Evolutionary conservation across 305 asterid species (phyloP), one percentile per base, ranked within the genome.

Genomic region (Ajuga reptans): DNA sequence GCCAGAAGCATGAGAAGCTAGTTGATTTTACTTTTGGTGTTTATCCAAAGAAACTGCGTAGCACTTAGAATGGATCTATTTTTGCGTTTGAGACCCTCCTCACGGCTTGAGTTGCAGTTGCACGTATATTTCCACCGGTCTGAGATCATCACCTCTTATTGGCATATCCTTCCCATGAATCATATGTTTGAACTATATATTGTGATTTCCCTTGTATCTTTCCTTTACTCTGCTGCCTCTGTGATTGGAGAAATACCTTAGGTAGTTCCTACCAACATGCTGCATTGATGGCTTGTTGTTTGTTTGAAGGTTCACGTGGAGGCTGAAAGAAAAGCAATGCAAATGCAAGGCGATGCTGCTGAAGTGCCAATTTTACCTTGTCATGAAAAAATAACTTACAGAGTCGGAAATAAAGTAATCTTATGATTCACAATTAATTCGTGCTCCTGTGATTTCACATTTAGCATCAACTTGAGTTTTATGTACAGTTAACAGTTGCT

Each of bases 271-370:
- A 27, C 16, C 41, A 54, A 5, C 52, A 59, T 74, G 41, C 27
- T 47, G 16, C 27, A 7, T 64, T 50, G 43, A 63, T 68, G 72
- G 55, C 50, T 77, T 72, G 9, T 57, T 67, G 47, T 76, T 56
- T 75, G 12, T 77, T 65, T 69, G 81, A n/a, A 93, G 99, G 99
- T 91, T 79, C 97, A 93, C 81, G 75, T 93, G 94, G 96, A 89
- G 85, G 95, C 89, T 69, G 99, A 91, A 64, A 83, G 89, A 78
- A 93, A 93, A 81, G 75, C 88, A 49, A 75, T 81, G 83, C 85
- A 79, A 78, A 55, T 65, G 64, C 85, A 85, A 63, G 87, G 83
- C 37, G 92, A 82, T 27, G 68, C 76, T 21, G 49, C 76, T 73
- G 76, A 81, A 78, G 42, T 77, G 69, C 73, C 86, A 9, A 65